A percentile compares a stretch with the other conserved stretches of the same genome.
Evolutionary conservation across 352 stramenopile species (phyloP).

Genomic region (Pythium apleroticum): DNA sequence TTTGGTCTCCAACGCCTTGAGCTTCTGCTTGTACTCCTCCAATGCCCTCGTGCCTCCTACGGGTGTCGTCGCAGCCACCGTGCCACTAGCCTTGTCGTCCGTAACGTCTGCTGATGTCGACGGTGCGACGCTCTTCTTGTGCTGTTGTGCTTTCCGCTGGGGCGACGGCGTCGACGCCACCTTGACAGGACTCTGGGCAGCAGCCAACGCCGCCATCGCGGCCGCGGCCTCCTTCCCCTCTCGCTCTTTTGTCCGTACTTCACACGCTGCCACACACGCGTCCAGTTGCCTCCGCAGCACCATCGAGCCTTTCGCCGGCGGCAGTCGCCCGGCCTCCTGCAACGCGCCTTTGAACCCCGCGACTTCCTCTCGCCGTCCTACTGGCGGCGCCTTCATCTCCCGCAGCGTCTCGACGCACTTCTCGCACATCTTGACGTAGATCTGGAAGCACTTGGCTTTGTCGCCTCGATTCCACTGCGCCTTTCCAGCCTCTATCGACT

Average conservation of each 20-base stretch:
- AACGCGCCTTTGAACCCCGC: conserved; percentile 38
- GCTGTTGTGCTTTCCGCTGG: conserved; percentile 14
- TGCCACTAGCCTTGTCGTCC: not conserved
- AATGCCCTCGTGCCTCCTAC: conserved; percentile 26
- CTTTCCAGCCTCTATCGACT: conserved; percentile 63
- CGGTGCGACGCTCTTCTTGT: conserved; percentile 29
- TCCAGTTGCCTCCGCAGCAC: conserved; percentile 68
- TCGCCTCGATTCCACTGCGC: conserved; percentile 74
- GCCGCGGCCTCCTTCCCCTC: conserved; percentile 28
- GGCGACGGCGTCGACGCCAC: conserved; percentile 20
- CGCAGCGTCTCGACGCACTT: conserved; percentile 43
- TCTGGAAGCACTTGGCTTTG: conserved; percentile 70
- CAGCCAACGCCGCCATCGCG: conserved; percentile 4
- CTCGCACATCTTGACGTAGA: conserved; percentile 54
- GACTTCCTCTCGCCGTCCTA: conserved; percentile 34
- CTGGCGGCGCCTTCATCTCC: conserved; percentile 23
- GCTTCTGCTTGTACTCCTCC: conserved; percentile 72
- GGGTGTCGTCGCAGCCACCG: conserved; percentile 8
- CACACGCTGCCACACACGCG: conserved; percentile 41
- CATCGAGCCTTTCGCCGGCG: conserved; percentile 56
- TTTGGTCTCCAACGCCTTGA: conserved; percentile 67
- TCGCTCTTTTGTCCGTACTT: conserved; percentile 32
- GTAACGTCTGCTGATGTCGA: not conserved
- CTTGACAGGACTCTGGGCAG: not conserved
- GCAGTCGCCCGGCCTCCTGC: conserved; percentile 44